phyloP scores from a whole-genome alignment of 441 rosid genomes.

The Geranium incanum region DNA sequence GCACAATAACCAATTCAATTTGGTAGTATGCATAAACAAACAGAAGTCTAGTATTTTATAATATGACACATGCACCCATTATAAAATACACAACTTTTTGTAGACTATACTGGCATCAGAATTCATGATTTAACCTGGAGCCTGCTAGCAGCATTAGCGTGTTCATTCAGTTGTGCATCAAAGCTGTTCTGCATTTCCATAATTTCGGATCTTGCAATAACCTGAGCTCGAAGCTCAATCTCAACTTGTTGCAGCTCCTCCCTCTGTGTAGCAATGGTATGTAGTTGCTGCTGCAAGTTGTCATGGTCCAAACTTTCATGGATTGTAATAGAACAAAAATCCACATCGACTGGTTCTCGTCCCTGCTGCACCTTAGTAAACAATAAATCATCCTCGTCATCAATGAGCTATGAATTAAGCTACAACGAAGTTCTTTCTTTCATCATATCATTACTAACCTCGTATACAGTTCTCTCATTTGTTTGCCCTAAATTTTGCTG shows the following conservation, averaged over 20 bases:
- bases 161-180: constrained; percentile 57
- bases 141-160: constrained; percentile 53
- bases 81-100: background rate
- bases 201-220: constrained; percentile 58
- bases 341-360: constrained; percentile 52
- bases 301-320: constrained; percentile 54
- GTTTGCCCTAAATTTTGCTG: constrained; percentile 52
- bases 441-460: constrained; percentile 41
- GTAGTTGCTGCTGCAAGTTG: constrained; percentile 59
- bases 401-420: constrained; percentile 2
- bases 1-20: background rate
- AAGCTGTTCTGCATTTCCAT: constrained; percentile 48
- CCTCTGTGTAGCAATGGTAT: constrained; percentile 49
- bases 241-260: constrained; percentile 73
- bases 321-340: constrained; percentile 44
- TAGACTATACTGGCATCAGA: background rate
- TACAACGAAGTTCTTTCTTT: constrained; percentile 4
- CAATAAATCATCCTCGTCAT: constrained; percentile 26
- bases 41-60: background rate
- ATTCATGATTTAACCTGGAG: constrained; percentile 50
- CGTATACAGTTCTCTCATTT: constrained; percentile 75
- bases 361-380: constrained; percentile 68
- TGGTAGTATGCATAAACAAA: background rate
- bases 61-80: background rate
- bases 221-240: constrained; percentile 67